Base-by-base conservation (phyloP, 2,329 filamentous ascomycete genomes). In the Diaporthe velutina region DNA sequence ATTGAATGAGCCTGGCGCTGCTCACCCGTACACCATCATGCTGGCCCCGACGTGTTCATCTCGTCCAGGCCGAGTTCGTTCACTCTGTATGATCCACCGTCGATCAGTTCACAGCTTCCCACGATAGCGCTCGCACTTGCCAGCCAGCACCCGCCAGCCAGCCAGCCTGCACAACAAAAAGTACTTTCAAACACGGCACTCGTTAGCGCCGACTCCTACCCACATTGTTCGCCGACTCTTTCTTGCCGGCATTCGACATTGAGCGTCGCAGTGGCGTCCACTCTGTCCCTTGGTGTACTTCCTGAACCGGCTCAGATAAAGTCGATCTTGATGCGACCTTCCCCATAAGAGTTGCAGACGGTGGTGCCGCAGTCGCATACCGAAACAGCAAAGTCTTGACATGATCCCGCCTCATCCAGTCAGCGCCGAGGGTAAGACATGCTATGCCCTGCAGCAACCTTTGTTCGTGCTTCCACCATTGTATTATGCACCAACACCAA, bases 241-340 rank as follows among this genome's bases (percentile, higher is more conserved):
- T 54, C 33, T 54, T 22, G 48, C 64, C 64, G 64, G 64, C 64
- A 67, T 67, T 67, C 64, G 64, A 67, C 45, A 35, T 38, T 38
- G 33, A 52, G 30, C 45, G 45, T 35, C 40, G 61, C 61, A 52
- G 61, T 35, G 42, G 61, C 61, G 30, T 45, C 64, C 64, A 52
- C 64, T 50, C 45, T 2, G 9, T 13, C 15, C 64, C 48, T 28
- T 64, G 33, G 35, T 28, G 22, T 55, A 12, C 25, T 66, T 66
- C 25, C 68, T 54, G 64, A 48, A 74, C 50, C 68, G 42, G 60
- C 67, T 15, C 48, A 57, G 64, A 48, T 35, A 58, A 28, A 48
- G 38, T 45, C 38, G 50, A 66, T 55, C 25, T 74, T 35, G 55
- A 74, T 74, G 73, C 52, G 70, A 74, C 73, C 73, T 74, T 72